Conservation (phyloP, 2,329 filamentous ascomycete genomes). For the Alternaria infectoria region DNA sequence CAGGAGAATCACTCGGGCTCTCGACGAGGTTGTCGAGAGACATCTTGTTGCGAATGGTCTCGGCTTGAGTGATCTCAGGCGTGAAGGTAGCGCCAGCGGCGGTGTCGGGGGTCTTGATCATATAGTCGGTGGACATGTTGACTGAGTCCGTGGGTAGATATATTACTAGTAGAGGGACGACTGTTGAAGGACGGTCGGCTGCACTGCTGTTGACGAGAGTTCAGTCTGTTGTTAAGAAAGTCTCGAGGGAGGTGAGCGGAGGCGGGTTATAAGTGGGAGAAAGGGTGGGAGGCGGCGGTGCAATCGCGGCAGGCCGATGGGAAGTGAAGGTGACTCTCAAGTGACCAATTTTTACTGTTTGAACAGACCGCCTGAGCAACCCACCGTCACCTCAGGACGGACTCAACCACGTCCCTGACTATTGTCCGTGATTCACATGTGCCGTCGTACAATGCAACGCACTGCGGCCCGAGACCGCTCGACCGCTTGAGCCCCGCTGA, state of each 20-base stretch:
- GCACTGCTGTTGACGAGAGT: not conserved
- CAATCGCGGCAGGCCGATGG: not conserved
- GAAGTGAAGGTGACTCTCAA: conserved; percentile 26
- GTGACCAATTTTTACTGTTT: conserved; percentile 27
- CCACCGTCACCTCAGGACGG: conserved; percentile 8
- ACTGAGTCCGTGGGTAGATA: not conserved
- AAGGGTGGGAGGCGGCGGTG: conserved; percentile 2
- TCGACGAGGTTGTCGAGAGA: conserved; percentile 31
- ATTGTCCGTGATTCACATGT: conserved; percentile 19
- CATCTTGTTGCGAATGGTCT: conserved; percentile 29
- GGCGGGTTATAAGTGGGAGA: conserved; percentile 19
- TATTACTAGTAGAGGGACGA: not conserved
- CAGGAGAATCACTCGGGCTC: not conserved
- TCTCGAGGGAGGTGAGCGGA: conserved; percentile 38
- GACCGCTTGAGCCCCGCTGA: conserved; percentile 6
- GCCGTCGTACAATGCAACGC: conserved; percentile 9
- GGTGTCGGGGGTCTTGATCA: not conserved
- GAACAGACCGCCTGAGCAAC: conserved; percentile 20
- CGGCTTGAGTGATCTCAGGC: conserved; percentile 6
- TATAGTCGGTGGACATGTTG: conserved; percentile 14
- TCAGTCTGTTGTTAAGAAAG: conserved; percentile 10
- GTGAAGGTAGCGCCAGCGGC: not conserved
- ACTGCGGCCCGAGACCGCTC: conserved; percentile 14
- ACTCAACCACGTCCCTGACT: conserved; percentile 4
- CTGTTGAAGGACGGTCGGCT: not conserved